These are phyloP conservation scores for Trichaptum fuscoviolaceum DNA, from an alignment of 768 basidiomycete genomes.

Conservation along the genomic window DNA sequence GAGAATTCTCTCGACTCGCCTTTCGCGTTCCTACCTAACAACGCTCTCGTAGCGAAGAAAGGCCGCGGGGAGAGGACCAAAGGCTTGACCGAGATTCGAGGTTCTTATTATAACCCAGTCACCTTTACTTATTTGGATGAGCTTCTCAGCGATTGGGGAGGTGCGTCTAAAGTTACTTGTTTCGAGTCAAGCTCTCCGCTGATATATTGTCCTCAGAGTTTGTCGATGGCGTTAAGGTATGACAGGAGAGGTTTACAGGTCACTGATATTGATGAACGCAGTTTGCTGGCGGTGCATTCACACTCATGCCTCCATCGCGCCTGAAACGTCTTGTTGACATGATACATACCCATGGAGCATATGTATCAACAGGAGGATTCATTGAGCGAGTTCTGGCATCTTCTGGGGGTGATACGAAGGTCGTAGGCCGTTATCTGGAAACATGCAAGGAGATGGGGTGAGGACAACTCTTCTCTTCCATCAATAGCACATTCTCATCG, in stretches of 20 bases:
- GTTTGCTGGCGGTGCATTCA: constrained; percentile 39
- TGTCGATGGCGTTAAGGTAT: constrained; percentile 36
- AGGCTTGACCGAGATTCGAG: constrained; percentile 40
- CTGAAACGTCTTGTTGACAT: constrained; percentile 34
- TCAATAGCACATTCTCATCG: not conserved
- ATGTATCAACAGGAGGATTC: constrained; percentile 41
- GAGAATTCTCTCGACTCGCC: constrained; percentile 3
- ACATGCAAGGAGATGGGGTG: constrained; percentile 35
- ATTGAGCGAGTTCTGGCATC: constrained; percentile 34
- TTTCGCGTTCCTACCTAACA: constrained; percentile 27
- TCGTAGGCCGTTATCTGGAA: constrained; percentile 31
- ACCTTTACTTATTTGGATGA: constrained; percentile 37
- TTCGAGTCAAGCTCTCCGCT: not conserved
- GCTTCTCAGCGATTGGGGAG: constrained; percentile 34
- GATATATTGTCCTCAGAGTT: constrained; percentile 18
- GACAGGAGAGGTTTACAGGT: not conserved
- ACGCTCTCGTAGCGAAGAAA: constrained; percentile 28
- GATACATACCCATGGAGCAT: constrained; percentile 33
- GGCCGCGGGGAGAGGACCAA: constrained; percentile 18
- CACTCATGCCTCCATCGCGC: constrained; percentile 35
- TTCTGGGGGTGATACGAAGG: constrained; percentile 26
- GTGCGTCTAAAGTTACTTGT: not conserved
- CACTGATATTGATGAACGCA: not conserved
- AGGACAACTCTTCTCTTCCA: not conserved
- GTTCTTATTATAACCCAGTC: constrained; percentile 39